These are phyloP conservation scores for Monilinia aucupariae DNA, from an alignment of 2,329 filamentous ascomycete genomes.

Conservation along the genomic window DNA sequence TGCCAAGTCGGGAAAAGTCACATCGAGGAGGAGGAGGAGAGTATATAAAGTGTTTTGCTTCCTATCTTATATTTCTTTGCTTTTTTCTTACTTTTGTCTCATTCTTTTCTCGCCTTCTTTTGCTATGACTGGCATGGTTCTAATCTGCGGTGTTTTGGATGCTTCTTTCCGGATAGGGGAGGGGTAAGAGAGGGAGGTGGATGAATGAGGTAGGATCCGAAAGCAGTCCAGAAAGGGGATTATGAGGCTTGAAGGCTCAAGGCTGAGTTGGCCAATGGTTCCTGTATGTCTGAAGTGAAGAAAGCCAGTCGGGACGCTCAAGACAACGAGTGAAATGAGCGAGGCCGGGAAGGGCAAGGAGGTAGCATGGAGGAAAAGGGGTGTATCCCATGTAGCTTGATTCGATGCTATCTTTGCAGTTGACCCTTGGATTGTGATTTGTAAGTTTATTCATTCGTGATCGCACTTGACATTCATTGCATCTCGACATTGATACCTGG, in stretches of 20 bases:
- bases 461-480: background rate
- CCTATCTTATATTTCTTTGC: too few species aligned
- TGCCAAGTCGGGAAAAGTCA: background rate
- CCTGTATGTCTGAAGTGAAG: background rate
- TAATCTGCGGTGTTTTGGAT: too few species aligned
- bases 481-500: background rate
- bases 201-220: background rate
- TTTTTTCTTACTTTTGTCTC: background rate
- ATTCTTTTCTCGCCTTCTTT: too few species aligned
- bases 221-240: too few species aligned
- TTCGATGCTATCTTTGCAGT: background rate
- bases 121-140: too few species aligned
- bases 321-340: background rate
- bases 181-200: background rate
- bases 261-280: too few species aligned
- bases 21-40: background rate
- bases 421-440: background rate
- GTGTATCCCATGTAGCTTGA: background rate
- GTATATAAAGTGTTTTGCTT: background rate
- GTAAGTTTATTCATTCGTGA: too few species aligned
- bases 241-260: too few species aligned
- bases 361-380: background rate
- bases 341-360: background rate
- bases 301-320: too few species aligned
- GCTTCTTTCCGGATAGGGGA: background rate